A percentile compares a stretch with the other conserved stretches of the same genome.
Conservation (phyloP, 352 stramenopile genomes). For the Globisporangium yorkense region DNA sequence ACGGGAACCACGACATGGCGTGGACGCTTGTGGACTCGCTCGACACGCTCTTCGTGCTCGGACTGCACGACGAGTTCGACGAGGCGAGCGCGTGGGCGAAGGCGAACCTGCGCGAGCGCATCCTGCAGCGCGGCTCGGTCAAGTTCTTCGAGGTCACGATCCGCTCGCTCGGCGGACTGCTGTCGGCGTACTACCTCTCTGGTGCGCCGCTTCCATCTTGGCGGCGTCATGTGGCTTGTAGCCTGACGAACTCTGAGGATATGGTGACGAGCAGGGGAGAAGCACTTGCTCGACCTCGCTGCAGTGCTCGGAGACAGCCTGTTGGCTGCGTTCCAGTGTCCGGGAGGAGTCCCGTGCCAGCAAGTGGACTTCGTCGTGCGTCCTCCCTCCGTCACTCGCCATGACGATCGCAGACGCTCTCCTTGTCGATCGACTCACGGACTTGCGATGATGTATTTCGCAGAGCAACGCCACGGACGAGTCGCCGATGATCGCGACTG, state of each 20-base stretch:
- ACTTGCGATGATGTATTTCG: neutral
- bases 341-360: constrained; percentile 24
- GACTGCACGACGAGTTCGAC: constrained; percentile 55
- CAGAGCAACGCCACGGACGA: neutral
- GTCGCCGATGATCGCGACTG: constrained; percentile 35
- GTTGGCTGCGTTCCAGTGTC: constrained; percentile 26
- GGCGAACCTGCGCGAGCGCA: constrained; percentile 23
- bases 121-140: constrained; percentile 31
- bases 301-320: constrained; percentile 27
- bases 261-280: constrained; percentile 15
- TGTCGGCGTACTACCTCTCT: constrained; percentile 52
- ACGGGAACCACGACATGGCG: constrained; percentile 49
- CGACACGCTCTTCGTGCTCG: constrained; percentile 64
- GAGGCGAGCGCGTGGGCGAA: constrained; percentile 50
- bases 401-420: too few relatives aligned
- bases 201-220: constrained; percentile 9
- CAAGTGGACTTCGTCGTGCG: constrained; percentile 34
- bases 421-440: too few relatives aligned
- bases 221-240: too few relatives aligned
- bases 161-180: constrained; percentile 43
- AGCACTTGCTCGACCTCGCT: constrained; percentile 40
- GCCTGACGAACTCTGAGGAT: too few relatives aligned
- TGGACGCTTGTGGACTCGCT: constrained; percentile 58
- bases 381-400: neutral
- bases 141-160: constrained; percentile 66